Base-by-base conservation (phyloP, 805 yeast genomes). In the Cyberlindnera maritima region DNA sequence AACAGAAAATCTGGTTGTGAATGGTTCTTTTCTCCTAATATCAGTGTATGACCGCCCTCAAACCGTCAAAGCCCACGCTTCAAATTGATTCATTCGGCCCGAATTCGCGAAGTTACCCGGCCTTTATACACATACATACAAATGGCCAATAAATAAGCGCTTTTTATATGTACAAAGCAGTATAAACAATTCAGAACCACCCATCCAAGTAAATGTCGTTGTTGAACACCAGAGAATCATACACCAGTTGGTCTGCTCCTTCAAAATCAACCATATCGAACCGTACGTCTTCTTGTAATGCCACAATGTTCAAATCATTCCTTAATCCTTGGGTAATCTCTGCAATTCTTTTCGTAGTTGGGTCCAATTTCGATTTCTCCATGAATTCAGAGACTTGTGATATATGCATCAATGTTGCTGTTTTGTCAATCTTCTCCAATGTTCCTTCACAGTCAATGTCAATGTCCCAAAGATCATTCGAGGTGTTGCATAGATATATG, bases 241-340 rank as follows among this genome's bases (percentile, higher is more conserved):
- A 56, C 9, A 54, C 51, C 38, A 57, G 34, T 36, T 50, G 56
- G 33, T 57, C 59, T 14, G 53, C 47, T 2, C 55, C 56, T 15
- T 56, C 54, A 15, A 59, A 52, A 36, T 48, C 43, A 19, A 55
- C 38, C 9, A 49, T 50, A 28, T 60, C 59, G 15, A 59, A 46
- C 31, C 44, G 46, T 19, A 56, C 48, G 41, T 56, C 53, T 35
- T 62, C 63, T 23, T 62, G 58, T 10, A 61, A 40, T 10, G 55
- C 57, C 17, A 64, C 58, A 5, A 72, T 63, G 31, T 76, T 76
- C 12, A 73, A 54, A 55, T 74, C 77, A 39, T 67, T 68, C 28
- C 68, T 55, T 18, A 74, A 55, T 2, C 74, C 71, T 44, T 71
- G 72, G 25, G 69, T 64, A 15, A 72, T 68, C 51, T 72, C 76